Percentiles rank a stretch among this genome's conserved stretches.
Evolutionary conservation across 805 yeast species (phyloP).

Genomic region (Lipomyces chichibuensis): DNA sequence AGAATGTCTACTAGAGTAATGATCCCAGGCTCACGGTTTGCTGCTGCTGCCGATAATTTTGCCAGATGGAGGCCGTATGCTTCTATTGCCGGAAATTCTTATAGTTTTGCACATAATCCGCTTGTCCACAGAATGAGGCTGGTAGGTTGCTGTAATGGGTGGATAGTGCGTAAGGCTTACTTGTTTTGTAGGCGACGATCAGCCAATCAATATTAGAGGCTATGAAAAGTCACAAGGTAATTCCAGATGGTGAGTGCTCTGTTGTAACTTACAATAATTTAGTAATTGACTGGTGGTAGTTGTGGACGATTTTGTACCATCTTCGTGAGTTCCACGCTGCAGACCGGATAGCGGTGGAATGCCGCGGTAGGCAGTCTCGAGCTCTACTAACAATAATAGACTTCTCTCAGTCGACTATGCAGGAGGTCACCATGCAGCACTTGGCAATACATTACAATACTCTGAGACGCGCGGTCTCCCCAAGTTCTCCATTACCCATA

Average conservation of each 20-base stretch:
- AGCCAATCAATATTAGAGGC: constrained; percentile 44
- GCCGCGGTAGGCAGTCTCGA: not conserved
- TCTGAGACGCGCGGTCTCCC: constrained; percentile 13
- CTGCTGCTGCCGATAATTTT: not conserved
- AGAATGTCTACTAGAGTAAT: not conserved
- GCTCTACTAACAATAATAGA: constrained; percentile 6
- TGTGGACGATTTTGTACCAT: constrained; percentile 34
- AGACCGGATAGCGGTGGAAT: not conserved
- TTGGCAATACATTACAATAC: constrained; percentile 23
- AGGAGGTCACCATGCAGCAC: constrained; percentile 29
- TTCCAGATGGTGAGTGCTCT: constrained; percentile 49
- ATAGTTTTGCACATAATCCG: constrained; percentile 7
- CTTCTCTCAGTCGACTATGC: constrained; percentile 27
- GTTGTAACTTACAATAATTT: not conserved
- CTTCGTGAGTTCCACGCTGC: constrained; percentile 13
- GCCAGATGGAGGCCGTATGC: constrained; percentile 1
- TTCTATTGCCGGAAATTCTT: not conserved
- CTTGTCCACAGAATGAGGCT: constrained; percentile 20
- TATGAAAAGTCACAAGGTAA: constrained; percentile 48
- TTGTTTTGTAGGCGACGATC: constrained; percentile 24
- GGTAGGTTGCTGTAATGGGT: constrained; percentile 2
- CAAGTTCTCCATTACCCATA: constrained; percentile 21
- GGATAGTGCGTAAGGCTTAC: not conserved
- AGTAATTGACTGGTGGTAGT: constrained; percentile 16
- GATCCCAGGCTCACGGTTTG: not conserved